Base-by-base conservation (phyloP, 148 eudicot genomes). In the Silene conica region DNA sequence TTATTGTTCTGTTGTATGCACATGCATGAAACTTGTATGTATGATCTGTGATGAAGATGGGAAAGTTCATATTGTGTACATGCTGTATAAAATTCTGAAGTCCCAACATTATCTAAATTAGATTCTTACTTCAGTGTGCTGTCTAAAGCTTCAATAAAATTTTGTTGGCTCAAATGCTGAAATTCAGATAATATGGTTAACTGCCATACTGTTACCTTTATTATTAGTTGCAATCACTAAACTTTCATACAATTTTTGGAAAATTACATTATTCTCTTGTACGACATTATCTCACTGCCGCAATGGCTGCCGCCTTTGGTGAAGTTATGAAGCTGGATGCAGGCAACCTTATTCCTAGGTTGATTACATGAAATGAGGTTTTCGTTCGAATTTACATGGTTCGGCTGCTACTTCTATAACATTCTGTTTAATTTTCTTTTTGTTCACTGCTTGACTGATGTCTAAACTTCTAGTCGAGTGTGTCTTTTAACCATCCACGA, bases 1-100 rank as follows among this genome's bases (percentile, higher is more conserved):
- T 56, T 68, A 48, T 21, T 73, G 38, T 22, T 57, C 54, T 28
- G 45, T 50, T 21, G 41, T 46, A 3, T 72, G 15, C 54, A 73
- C 18, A 10, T 61, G 25, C 21, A 15, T 58, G 50, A 43, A 16
- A 23, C 54, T 46, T 46, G 28, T 25, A 48, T n/a, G 28, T 65
- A 2, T 22, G 5, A 15, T 58, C 7, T 73, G 55, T 54, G 38
- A 41, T 67, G 34, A 59, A 13, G n/a, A 26, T 46, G 63, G 46
- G 52, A 62, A 45, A 62, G 25, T 38, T 18, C 60, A n/a, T n/a
- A 20, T 67, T 46, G 34, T 69, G 67, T 43, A 52, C 70, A 34
- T 28, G 12, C 48, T 23, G 2, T 19, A 22, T 57, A 52, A 20
- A 55, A 26, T 25, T 77, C 48, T 25, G 5, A 58, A 48, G 19